Evolutionary conservation across 352 stramenopile species (phyloP).

Genomic region (Globisporangium ultimum): DNA sequence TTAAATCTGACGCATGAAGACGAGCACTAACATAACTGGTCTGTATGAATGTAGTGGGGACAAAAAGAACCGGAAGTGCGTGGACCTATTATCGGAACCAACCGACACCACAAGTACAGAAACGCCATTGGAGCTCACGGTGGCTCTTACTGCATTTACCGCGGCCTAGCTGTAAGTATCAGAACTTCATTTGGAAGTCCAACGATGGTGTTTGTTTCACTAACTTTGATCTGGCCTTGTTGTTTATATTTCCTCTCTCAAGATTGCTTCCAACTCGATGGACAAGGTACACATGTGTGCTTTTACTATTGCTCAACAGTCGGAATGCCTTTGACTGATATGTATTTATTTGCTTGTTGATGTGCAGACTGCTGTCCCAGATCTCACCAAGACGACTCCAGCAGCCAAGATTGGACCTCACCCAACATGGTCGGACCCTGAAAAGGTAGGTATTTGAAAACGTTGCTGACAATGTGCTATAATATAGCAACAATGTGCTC

Average conservation of each 20-base stretch:
- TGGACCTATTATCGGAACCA: constrained; percentile 94
- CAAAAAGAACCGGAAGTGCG: constrained; percentile 88
- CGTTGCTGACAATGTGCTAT: background rate
- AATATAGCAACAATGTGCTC: background rate
- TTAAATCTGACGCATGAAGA: background rate
- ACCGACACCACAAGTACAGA: constrained; percentile 93
- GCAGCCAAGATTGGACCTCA: constrained; percentile 97
- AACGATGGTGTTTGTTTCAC: background rate
- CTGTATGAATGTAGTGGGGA: constrained; percentile 78
- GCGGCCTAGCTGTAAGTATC: constrained; percentile 89
- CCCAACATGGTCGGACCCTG: constrained; percentile 93
- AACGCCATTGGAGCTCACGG: constrained; percentile 99
- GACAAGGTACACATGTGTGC: constrained; percentile 25
- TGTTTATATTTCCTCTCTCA: background rate
- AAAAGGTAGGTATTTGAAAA: constrained; percentile 60
- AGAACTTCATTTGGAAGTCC: background rate
- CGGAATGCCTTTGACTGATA: background rate
- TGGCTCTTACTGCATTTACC: constrained; percentile 99
- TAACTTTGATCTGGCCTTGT: background rate
- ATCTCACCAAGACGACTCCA: constrained; percentile 92
- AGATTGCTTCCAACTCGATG: constrained; percentile 72
- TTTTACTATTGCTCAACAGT: background rate
- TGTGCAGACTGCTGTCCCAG: constrained; percentile 36
- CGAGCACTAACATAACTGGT: background rate
- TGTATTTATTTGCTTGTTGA: background rate